phyloP scores from a whole-genome alignment of 1,139 yeast species.

The Protomyces arabidopsidicola region DNA sequence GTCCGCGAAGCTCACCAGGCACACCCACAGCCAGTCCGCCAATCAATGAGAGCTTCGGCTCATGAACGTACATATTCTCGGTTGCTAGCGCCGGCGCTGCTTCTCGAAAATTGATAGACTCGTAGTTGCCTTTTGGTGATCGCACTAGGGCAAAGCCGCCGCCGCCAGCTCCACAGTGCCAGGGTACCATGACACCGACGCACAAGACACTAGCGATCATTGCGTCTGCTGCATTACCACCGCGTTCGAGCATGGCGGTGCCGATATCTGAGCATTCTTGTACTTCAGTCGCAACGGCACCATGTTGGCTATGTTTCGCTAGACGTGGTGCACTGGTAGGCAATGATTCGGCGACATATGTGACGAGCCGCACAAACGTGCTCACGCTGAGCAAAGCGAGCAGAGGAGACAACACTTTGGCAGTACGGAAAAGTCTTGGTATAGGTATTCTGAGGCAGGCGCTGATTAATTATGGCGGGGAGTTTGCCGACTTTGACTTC shows the following conservation, averaged over 20 bases:
- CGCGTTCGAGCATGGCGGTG: conserved; percentile 49
- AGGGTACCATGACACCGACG: conserved; percentile 75
- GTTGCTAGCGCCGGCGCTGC: conserved; percentile 65
- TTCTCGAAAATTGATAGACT: conserved; percentile 77
- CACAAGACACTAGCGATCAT: conserved; percentile 85
- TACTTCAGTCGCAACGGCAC: conserved; percentile 75
- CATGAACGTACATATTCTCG: conserved; percentile 59
- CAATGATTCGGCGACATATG: not conserved
- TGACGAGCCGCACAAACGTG: not conserved
- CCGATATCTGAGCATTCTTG: conserved; percentile 70
- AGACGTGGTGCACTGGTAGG: not conserved
- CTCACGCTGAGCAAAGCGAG: not conserved
- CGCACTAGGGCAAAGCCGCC: conserved; percentile 32
- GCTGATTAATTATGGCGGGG: not conserved
- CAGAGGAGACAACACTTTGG: not conserved
- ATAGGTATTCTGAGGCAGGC: not conserved
- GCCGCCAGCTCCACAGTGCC: conserved; percentile 90
- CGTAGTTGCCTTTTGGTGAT: conserved; percentile 8
- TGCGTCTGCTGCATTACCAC: conserved; percentile 89
- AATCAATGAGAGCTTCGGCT: conserved; percentile 51
- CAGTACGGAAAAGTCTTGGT: not conserved
- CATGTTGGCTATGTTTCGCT: conserved; percentile 39
- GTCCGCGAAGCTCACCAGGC: conserved; percentile 86
- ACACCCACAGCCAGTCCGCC: conserved; percentile 84
- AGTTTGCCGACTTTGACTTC: not conserved